These are phyloP conservation scores for Sporothrix schenckii DNA, from an alignment of 2,329 filamentous ascomycete genomes.

Conservation along the genomic window DNA sequence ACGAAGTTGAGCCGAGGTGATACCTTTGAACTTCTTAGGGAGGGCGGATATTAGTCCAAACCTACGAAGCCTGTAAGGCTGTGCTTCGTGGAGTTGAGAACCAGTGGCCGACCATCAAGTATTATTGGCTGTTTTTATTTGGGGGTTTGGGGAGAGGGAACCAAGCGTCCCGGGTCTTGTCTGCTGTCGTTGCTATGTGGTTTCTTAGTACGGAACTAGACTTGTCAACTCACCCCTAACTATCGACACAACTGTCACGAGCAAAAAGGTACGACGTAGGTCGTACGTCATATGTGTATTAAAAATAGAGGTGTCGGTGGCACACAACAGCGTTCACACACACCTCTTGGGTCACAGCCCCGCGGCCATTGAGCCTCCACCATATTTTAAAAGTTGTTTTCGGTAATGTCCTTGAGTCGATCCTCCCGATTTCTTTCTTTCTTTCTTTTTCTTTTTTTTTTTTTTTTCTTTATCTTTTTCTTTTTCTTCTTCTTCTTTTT, in stretches of 20 bases:
- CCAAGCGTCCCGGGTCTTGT: neutral
- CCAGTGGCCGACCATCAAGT: neutral
- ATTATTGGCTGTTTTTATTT: constrained; percentile 4
- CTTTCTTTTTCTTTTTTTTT: too few relatives aligned
- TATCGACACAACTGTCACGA: constrained; percentile 5
- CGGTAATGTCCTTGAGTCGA: neutral
- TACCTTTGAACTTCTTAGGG: neutral
- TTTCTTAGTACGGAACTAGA: neutral
- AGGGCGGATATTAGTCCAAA: neutral
- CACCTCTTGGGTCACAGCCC: constrained; percentile 25
- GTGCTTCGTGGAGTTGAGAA: neutral
- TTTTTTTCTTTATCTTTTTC: neutral
- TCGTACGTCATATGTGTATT: neutral
- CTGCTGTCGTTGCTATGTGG: neutral
- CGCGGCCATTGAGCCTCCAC: constrained; percentile 27
- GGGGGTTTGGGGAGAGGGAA: too few relatives aligned
- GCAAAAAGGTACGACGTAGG: neutral
- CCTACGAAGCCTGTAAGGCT: constrained; percentile 4
- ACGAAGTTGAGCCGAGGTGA: constrained; percentile 10
- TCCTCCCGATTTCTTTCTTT: neutral
- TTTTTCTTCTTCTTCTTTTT: neutral
- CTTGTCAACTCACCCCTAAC: neutral
- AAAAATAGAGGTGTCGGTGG: neutral
- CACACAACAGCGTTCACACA: neutral
- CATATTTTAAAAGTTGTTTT: neutral